phyloP scores from a whole-genome alignment of 306 rosid species.

The Vigna hirtella region DNA sequence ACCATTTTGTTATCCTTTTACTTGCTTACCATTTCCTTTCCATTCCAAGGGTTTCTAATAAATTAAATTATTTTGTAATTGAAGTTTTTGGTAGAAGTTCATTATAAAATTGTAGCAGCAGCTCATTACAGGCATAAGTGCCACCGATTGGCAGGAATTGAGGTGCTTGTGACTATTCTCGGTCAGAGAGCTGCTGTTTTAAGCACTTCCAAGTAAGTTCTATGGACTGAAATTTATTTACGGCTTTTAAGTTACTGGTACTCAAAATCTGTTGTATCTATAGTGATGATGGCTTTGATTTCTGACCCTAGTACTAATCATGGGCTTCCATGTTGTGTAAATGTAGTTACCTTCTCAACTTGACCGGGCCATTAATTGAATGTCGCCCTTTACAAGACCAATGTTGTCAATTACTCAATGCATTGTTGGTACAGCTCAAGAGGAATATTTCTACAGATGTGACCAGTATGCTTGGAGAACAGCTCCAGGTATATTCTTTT shows the following conservation, averaged over 20 bases:
- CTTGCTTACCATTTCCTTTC: slow-evolving; percentile 29
- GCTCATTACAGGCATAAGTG: slow-evolving; percentile 84
- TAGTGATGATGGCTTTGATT: neutral
- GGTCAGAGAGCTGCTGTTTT: slow-evolving; percentile 77
- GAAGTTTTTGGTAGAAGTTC: slow-evolving; percentile 89
- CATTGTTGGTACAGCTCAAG: slow-evolving; percentile 55
- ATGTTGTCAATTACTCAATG: slow-evolving; percentile 68
- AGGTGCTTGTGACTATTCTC: slow-evolving; percentile 75
- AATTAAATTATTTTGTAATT: slow-evolving; percentile 43
- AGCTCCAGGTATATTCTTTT: slow-evolving; percentile 71
- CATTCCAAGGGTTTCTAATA: slow-evolving; percentile 39
- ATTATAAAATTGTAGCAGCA: slow-evolving; percentile 85
- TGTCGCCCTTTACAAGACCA: slow-evolving; percentile 77
- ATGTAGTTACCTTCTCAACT: slow-evolving; percentile 89
- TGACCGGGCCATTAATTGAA: slow-evolving; percentile 75
- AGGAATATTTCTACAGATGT: slow-evolving; percentile 60
- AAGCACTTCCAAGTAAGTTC: slow-evolving; percentile 85
- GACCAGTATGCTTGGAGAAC: slow-evolving; percentile 77
- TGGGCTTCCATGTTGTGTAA: slow-evolving; percentile 32
- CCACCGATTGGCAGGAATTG: slow-evolving; percentile 83
- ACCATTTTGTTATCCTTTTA: slow-evolving; percentile 33
- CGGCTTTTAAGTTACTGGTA: slow-evolving; percentile 4
- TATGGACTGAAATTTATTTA: slow-evolving; percentile 22
- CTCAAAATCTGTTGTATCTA: slow-evolving; percentile 17
- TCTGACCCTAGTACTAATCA: slow-evolving; percentile 26